These are phyloP conservation scores for Dryas octopetala DNA, from an alignment of 306 rosid species.

Conservation along the genomic window DNA sequence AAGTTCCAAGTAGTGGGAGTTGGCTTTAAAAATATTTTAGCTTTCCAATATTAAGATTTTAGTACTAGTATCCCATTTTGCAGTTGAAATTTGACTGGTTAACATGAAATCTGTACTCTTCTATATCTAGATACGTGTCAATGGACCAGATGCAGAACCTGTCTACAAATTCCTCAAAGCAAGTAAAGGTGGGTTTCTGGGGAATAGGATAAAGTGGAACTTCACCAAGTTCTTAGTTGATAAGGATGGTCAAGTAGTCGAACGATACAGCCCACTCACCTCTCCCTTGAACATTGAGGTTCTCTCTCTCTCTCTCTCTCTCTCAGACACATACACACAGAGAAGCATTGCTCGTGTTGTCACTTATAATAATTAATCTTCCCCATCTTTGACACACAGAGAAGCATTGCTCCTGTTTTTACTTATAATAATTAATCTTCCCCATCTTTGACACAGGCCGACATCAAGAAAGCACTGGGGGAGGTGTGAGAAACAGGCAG, in stretches of 20 bases:
- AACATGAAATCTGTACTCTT: slow-evolving; percentile 6
- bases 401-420: background rate
- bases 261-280: slow-evolving; percentile 69
- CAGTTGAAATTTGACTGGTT: slow-evolving; percentile 2
- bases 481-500: slow-evolving; percentile 37
- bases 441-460: slow-evolving; percentile 45
- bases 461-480: slow-evolving; percentile 79
- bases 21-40: background rate
- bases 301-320: slow-evolving; percentile 20
- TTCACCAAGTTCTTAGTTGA: slow-evolving; percentile 85
- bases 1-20: background rate
- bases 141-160: slow-evolving; percentile 65
- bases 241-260: slow-evolving; percentile 62
- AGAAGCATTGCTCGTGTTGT: background rate
- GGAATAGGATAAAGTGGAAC: slow-evolving; percentile 88
- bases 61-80: background rate
- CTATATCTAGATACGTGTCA: slow-evolving; percentile 59
- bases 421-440: slow-evolving; percentile 17
- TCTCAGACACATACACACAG: background rate
- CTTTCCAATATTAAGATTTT: background rate
- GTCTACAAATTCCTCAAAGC: slow-evolving; percentile 74
- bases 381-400: slow-evolving; percentile 11
- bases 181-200: slow-evolving; percentile 57
- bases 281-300: slow-evolving; percentile 69
- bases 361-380: slow-evolving; percentile 18